Evolutionary conservation across 2,329 filamentous ascomycete genomes (phyloP), one percentile per base, ranked within the genome.

Genomic region (Claviceps sp.): DNA sequence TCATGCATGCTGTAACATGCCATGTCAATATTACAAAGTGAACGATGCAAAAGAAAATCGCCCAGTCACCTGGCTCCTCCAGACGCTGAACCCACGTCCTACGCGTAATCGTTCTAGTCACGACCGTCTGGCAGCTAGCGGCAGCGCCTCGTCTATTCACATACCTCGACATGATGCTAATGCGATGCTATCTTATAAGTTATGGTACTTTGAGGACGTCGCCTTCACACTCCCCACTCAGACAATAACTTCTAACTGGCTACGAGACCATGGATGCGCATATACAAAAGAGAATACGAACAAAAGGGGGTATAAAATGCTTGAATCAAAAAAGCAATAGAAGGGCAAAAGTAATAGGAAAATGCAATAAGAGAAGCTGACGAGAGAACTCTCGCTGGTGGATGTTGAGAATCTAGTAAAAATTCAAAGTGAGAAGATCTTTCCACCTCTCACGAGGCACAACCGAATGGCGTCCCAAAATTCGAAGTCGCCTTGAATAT

Each of bases 391-490:
- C 11, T 14, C 5, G n/a, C 17, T 8, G 2, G 24, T 34, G 30
- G 30, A 34, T 11, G 10, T 11, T 34, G 30, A 34, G 30, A 11
- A 34, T 34, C 3, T 11, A 11, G 30, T 34, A 34, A 34, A 34
- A 47, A n/a, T 5, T 16, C 44, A 47, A 34, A 6, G n/a, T 24
- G 19, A 19, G 7, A 8, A 19, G 17, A 38, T 8, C 11, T 17
- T 22, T 11, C 24, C 16, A 39, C 16, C 41, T 46, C 16, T 19
- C 17, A 47, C 34, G 60, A 16, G 47, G 44, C 52, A 57, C 56
- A 56, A 38, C 72, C 72, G 56, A 74, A 71, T 1, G 72, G 72
- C 19, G 70, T 68, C 13, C 73, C 73, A 60, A 75, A 75, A 56
- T 75, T 76, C 55, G 63, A 69, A 17, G 68, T 73, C 26, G 60